These are phyloP conservation scores for Chrysophaeum taylorii DNA, from an alignment of 352 stramenopile genomes.

Conservation along the genomic window DNA sequence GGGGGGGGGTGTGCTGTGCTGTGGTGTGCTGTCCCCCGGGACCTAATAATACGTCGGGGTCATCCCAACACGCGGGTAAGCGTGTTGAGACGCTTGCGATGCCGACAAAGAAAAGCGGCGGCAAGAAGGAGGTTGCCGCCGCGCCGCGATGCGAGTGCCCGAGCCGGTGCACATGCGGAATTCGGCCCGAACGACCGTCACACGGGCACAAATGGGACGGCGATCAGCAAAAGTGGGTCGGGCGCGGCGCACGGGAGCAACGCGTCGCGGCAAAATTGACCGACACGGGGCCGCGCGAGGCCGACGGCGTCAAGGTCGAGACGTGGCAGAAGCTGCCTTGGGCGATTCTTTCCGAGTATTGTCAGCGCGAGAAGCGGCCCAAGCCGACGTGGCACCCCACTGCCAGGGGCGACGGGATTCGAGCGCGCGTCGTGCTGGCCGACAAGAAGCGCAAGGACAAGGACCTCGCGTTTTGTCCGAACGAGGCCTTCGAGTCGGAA, in stretches of 20 bases:
- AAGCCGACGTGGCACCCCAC: not conserved
- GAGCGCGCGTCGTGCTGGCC: conserved; percentile 67
- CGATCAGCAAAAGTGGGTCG: conserved; percentile 43
- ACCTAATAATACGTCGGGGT: no score
- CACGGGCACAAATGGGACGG: conserved; percentile 53
- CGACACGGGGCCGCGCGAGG: conserved; percentile 28
- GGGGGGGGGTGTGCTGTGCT: no score
- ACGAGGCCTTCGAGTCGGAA: conserved; percentile 50
- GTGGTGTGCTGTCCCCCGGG: no score
- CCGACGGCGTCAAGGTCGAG: conserved; percentile 34
- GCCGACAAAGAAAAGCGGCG: conserved; percentile 13
- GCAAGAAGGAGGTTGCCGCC: not conserved
- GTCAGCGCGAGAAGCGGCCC: conserved; percentile 74
- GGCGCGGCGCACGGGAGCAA: conserved; percentile 51
- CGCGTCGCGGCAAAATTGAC: conserved; percentile 33
- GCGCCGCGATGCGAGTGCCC: conserved; percentile 43
- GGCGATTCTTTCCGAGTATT: conserved; percentile 82
- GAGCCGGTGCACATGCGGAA: conserved; percentile 47
- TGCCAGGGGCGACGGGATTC: conserved; percentile 17
- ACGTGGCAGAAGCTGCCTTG: conserved; percentile 64
- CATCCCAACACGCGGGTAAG: no score
- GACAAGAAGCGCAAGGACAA: conserved; percentile 74
- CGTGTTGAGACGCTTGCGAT: no score
- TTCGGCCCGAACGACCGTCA: conserved; percentile 45
- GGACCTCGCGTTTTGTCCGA: conserved; percentile 78